Conservation (phyloP, 2,329 filamentous ascomycete genomes). For the Fusarium siculi region DNA sequence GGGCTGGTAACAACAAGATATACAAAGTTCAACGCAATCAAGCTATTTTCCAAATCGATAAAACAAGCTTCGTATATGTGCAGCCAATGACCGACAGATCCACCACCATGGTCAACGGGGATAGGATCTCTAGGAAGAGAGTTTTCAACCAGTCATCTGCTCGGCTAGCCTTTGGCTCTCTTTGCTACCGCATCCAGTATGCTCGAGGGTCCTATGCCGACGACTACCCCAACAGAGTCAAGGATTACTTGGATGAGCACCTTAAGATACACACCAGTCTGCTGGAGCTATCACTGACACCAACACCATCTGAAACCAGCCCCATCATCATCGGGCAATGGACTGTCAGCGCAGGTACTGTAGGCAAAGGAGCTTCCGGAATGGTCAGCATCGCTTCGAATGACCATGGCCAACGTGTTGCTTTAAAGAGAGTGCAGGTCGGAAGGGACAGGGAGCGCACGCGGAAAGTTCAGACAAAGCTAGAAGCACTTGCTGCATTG, state of each 20-base stretch:
- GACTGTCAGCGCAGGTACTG: background rate
- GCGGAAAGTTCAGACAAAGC: background rate
- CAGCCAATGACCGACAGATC: background rate
- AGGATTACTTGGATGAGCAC: background rate
- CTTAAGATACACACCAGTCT: rapidly evolving
- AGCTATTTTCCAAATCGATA: background rate
- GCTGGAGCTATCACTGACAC: background rate
- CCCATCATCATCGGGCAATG: background rate
- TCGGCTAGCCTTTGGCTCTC: rapidly evolving
- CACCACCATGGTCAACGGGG: rapidly evolving
- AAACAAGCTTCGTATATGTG: background rate
- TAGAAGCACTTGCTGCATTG: rapidly evolving
- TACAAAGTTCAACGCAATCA: background rate
- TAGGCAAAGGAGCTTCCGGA: background rate
- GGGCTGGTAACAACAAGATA: rapidly evolving
- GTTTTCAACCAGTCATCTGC: background rate
- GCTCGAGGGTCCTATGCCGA: background rate
- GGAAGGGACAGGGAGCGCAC: background rate
- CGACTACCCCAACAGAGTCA: background rate
- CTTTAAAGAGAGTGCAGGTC: background rate
- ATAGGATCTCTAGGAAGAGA: rapidly evolving
- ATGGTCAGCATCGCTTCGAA: background rate
- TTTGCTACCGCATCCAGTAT: background rate
- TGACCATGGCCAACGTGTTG: background rate
- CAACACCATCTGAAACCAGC: background rate